Conservation (phyloP, 345 rosid genomes). For the Pugionium cornutum region DNA sequence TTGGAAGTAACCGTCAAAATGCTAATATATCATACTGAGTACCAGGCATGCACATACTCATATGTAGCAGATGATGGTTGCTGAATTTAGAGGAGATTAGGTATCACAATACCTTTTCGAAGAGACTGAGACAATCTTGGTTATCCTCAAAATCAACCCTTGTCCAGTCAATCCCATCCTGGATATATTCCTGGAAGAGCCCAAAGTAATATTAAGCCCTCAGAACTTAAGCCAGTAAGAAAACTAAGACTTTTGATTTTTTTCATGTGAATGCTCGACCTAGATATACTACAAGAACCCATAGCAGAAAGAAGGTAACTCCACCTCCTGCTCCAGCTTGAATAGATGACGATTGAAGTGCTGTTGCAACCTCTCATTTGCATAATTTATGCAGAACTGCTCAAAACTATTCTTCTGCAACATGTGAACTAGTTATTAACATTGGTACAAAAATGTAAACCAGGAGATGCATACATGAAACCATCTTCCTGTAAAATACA, state of each 20-base stretch:
- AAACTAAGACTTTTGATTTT: background rate
- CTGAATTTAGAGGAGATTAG: conserved; percentile 3
- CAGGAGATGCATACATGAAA: conserved; percentile 30
- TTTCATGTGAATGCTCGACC: background rate
- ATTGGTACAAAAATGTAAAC: conserved; percentile 10
- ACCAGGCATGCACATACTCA: background rate
- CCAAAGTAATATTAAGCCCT: conserved; percentile 9
- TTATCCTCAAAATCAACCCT: conserved; percentile 98
- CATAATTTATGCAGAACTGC: conserved; percentile 98
- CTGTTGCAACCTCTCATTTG: conserved; percentile 98
- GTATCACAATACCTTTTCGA: conserved; percentile 72
- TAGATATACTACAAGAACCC: conserved; percentile 9
- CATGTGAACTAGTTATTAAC: conserved; percentile 28
- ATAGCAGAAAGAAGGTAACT: conserved; percentile 26
- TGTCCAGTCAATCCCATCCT: conserved; percentile 98
- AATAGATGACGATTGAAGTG: conserved; percentile 96
- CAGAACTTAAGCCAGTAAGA: conserved; percentile 1
- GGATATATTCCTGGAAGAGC: conserved; percentile 75
- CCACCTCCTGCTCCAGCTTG: conserved; percentile 98
- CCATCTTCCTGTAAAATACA: conserved; percentile 1
- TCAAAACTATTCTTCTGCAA: conserved; percentile 97
- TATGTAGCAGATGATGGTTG: conserved; percentile 7
- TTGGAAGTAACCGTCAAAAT: background rate
- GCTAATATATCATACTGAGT: conserved; percentile 15
- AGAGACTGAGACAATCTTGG: conserved; percentile 91